Evolutionary conservation across 306 rosid genomes (phyloP), one percentile per base, ranked within the genome.

Genomic region (Trifolium repens): DNA sequence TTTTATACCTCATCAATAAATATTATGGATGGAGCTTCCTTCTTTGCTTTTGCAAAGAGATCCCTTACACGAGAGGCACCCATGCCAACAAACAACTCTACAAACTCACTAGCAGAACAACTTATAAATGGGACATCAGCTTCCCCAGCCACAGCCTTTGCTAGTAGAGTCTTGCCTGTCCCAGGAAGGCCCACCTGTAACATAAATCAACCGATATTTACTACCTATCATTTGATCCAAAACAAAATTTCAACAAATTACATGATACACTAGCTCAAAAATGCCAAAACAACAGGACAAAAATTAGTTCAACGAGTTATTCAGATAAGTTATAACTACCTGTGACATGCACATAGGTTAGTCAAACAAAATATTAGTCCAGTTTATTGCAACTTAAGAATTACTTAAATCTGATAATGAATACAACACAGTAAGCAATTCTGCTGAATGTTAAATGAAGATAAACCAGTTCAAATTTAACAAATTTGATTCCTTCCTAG

Each of bases 21-120:
- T 80, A 93, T 85, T 77, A 93, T 93, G 39, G 98, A 89, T 7
- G 98, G 98, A n/a, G 97, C 87, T 81, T 94, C 98, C 88, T 87
- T 94, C 87, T 91, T 94, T 73, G 98, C 98, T 64, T 90, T 89
- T 65, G 97, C 97, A 91, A 94, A 94, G 69, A 94, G 91, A 85
- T 94, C 98, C 78, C 98, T 88, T 65, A 94, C 98, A 72, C 98
- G 98, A 72, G 97, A 94, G 73, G 98, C 98, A 79, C 98, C 98
- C 98, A 94, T 94, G 78, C 98, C 98, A 67, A 94, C 97, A 87
- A 90, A 94, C 81, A 94, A 86, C 85, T 94, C 98, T 17, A 94
- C 98, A 62, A 94, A 94, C 86, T 94, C 98, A 82, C 98, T 94
- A 14, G 98, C 98, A 78, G 98, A 91, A 83, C 98, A 94, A 81